Base-by-base conservation (phyloP, 2,329 filamentous ascomycete species). In the Rutstroemia sp. region DNA sequence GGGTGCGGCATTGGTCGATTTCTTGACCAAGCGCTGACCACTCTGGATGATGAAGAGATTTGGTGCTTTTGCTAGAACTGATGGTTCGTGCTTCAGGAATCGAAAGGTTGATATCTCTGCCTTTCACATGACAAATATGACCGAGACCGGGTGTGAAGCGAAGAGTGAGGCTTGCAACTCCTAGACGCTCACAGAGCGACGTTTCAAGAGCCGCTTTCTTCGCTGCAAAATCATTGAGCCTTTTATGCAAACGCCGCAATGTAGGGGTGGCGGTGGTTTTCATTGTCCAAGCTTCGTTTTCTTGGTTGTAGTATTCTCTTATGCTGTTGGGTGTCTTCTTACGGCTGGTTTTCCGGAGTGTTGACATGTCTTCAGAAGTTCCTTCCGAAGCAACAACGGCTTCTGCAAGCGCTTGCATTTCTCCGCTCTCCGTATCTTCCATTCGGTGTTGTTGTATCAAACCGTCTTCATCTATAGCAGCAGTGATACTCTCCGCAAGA, bases 401-500 rank as follows among this genome's bases (percentile, higher is more conserved):
- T 67, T 91, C 82, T 5, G 89, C 89, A 48, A 95, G 75, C 1
- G 82, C 81, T 23, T 88, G 81, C 64, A 94, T 83, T 58, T 86
- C 81, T 19, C 78, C 82, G 0, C 84, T 83, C 60, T 89, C 83
- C 52, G 80, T 83, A 59, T 92, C 85, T 63, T 94, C 84, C 1
- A 86, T 78, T 38, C 86, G 81, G 65, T 96, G 92, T 65, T 89
- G 86, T 62, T 89, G 83, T 16, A 84, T 78, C n/a, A 97, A 75
- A 0, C 91, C 89, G 60, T 96, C 92, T 72, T 97, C 94, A 65
- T 99, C 94, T 57, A 99, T 95, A 4, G 92, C 86, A 2, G 80
- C 76, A 50, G 80, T 74, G 57, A 99, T 96, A 21, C 79, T 80
- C 21, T 76, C 72, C 2, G 92, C 88, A 4, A 97, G 79, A 44